phyloP scores from a whole-genome alignment of 768 basidiomycete species.

The Agaricus blazei region DNA sequence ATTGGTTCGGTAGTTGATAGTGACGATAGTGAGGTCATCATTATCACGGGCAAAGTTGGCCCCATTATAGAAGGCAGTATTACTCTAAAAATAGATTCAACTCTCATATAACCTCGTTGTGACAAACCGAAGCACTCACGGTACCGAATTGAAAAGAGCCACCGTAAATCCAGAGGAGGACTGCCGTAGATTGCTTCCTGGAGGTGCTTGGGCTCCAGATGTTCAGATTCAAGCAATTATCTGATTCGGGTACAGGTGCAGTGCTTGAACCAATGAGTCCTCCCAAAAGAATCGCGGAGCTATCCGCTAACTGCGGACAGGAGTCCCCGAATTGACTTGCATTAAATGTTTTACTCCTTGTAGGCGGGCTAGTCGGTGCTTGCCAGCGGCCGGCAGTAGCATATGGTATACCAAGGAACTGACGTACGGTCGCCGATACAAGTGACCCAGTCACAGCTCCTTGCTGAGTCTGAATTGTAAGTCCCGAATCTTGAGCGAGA shows the following conservation, averaged over 20 bases:
- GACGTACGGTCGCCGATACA: conserved; percentile 22
- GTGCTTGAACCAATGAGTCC: conserved; percentile 19
- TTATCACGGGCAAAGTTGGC: conserved; percentile 25
- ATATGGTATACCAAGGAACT: conserved; percentile 30
- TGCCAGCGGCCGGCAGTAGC: conserved; percentile 30
- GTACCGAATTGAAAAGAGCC: conserved; percentile 32
- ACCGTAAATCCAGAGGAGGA: conserved; percentile 34
- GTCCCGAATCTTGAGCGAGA: no score
- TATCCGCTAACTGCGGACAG: conserved; percentile 22
- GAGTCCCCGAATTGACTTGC: conserved; percentile 25
- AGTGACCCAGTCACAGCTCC: conserved; percentile 26
- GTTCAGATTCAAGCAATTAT: conserved; percentile 32
- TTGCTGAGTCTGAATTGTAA: conserved; percentile 22
- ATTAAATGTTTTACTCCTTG: conserved; percentile 14
- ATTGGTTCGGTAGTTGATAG: conserved; percentile 35
- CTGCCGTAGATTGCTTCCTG: conserved; percentile 29
- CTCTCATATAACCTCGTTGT: background rate
- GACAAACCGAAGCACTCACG: conserved; percentile 14
- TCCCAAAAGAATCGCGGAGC: conserved; percentile 17
- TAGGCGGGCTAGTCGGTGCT: conserved; percentile 20
- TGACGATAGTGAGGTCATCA: conserved; percentile 29
- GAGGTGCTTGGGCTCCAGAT: conserved; percentile 31
- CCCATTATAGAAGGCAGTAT: conserved; percentile 21
- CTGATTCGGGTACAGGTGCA: conserved; percentile 26
- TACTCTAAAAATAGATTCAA: conserved; percentile 17